Percentiles rank a stretch among this genome's conserved stretches.
These are phyloP conservation scores for Heracleum sosnowskyi DNA, from an alignment of 129 eudicot species.

Conservation along the genomic window DNA sequence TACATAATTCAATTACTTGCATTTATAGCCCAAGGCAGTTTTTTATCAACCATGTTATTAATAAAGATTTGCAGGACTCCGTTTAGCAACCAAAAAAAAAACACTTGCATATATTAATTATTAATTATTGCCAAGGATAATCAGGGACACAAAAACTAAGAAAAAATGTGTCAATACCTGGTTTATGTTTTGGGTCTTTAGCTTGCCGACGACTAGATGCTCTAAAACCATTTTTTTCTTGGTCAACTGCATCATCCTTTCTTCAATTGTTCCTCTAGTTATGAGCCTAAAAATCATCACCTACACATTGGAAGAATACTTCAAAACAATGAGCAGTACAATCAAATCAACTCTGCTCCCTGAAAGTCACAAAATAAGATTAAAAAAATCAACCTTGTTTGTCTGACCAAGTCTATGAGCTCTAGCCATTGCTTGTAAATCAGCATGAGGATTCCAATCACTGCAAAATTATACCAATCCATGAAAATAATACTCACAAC, in stretches of 20 bases:
- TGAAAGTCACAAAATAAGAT: neutral
- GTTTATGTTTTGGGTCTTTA: slow-evolving; percentile 82
- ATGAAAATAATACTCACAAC: neutral
- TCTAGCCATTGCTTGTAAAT: slow-evolving; percentile 99
- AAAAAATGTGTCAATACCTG: slow-evolving; percentile 45
- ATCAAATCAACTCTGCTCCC: neutral
- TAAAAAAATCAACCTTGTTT: slow-evolving; percentile 61
- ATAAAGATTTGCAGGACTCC: neutral
- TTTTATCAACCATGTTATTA: neutral
- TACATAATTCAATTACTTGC: neutral
- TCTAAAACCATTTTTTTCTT: slow-evolving; percentile 97
- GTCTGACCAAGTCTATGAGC: slow-evolving; percentile 99
- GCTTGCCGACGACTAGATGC: slow-evolving; percentile 97
- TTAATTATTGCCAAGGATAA: neutral
- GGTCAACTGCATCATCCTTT: slow-evolving; percentile 99
- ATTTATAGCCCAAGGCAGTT: too few species aligned
- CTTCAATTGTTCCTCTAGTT: slow-evolving; percentile 95
- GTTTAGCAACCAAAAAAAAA: neutral
- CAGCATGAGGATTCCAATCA: slow-evolving; percentile 99
- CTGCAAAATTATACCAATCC: slow-evolving; percentile 26
- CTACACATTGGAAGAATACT: slow-evolving; percentile 27
- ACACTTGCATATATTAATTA: neutral
- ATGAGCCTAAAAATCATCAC: slow-evolving; percentile 96
- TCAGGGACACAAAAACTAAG: neutral
- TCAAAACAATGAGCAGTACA: neutral